Conservation (phyloP, 2,329 filamentous ascomycete genomes). For the Cladophialophora psammophila region DNA sequence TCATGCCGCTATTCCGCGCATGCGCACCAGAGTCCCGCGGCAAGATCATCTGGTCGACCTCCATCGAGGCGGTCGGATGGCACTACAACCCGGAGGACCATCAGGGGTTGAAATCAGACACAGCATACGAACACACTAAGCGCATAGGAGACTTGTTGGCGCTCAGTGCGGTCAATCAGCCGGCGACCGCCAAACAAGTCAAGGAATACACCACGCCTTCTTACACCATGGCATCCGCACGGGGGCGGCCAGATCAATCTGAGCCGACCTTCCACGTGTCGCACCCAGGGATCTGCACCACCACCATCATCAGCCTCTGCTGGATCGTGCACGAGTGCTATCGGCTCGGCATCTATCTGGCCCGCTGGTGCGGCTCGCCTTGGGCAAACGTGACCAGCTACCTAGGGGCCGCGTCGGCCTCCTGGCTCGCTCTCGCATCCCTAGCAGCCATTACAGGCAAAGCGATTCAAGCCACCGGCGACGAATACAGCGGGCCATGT, state of each 20-base stretch:
- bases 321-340: constrained; percentile 42
- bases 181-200: constrained; percentile 66
- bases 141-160: constrained; percentile 82
- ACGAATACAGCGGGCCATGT: constrained; percentile 66
- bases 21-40: constrained; percentile 57
- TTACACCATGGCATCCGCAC: constrained; percentile 24
- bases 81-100: constrained; percentile 73
- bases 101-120: constrained; percentile 69
- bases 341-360: constrained; percentile 52
- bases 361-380: constrained; percentile 79
- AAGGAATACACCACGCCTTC: constrained; percentile 54
- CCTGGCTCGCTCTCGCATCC: constrained; percentile 77
- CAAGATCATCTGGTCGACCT: constrained; percentile 86
- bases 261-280: constrained; percentile 75
- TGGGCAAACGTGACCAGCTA: constrained; percentile 87
- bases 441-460: constrained; percentile 54
- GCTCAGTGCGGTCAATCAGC: constrained; percentile 69
- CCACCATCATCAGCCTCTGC: constrained; percentile 78
- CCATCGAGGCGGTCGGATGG: constrained; percentile 71
- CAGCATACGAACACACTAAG: constrained; percentile 86
- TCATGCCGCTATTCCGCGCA: constrained; percentile 75
- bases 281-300: constrained; percentile 87
- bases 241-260: constrained; percentile 36
- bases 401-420: constrained; percentile 75
- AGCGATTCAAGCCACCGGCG: constrained; percentile 60